Evolutionary conservation across 345 rosid genomes (phyloP).

Genomic region (Acer campestre): DNA sequence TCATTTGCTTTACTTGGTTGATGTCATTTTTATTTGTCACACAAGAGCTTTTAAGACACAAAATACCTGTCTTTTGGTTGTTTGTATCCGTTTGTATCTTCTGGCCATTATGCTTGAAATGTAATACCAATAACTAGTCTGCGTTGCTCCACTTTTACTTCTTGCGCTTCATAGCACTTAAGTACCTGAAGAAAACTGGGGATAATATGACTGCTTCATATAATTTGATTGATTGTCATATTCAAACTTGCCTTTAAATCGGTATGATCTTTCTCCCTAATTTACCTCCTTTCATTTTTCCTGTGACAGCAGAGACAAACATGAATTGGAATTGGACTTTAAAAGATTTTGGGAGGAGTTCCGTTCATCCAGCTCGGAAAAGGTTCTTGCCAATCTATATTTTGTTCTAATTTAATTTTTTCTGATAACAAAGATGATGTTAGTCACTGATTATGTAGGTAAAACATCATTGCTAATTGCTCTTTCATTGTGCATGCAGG

Average conservation of each 20-base stretch:
- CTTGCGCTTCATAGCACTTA: not conserved
- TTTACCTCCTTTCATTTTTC: not conserved
- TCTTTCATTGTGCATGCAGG: conserved; percentile 62
- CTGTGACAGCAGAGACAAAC: conserved; percentile 59
- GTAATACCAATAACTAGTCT: not conserved
- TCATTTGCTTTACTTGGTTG: not conserved
- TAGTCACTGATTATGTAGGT: not conserved
- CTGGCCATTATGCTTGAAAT: not conserved
- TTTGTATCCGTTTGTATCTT: conserved; percentile 1
- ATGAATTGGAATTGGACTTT: conserved; percentile 97
- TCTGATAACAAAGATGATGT: conserved; percentile 2
- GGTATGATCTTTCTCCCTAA: not conserved
- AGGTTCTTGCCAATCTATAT: conserved; percentile 44
- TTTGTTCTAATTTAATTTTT: conserved; percentile 6
- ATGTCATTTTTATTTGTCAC: not conserved
- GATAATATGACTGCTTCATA: not conserved
- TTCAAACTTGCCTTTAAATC: not conserved
- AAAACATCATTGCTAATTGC: conserved; percentile 23
- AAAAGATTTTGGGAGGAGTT: conserved; percentile 99
- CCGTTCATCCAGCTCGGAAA: conserved; percentile 96
- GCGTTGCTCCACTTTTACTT: not conserved
- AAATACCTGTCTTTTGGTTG: not conserved
- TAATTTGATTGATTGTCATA: not conserved
- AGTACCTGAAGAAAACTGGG: not conserved
- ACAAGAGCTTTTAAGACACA: not conserved